A percentile compares a stretch with the other conserved stretches of the same genome.
Conservation (phyloP, 2,329 filamentous ascomycete genomes). For the Colletotrichum kahawae region DNA sequence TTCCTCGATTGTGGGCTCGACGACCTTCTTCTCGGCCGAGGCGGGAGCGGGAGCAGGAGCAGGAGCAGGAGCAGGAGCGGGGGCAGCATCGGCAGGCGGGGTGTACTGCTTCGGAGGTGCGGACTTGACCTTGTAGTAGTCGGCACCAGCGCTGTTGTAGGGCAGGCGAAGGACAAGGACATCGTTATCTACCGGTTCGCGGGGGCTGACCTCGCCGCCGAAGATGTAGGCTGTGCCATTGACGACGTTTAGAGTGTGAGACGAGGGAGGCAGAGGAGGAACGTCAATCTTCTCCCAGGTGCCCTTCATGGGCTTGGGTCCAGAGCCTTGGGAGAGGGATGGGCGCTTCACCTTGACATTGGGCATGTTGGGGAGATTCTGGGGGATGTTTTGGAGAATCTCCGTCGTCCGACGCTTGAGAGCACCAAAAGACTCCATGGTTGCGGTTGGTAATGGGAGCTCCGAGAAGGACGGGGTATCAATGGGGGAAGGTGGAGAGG, state of each 20-base stretch:
- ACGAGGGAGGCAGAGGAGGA: conserved; percentile 70
- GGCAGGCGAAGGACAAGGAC: conserved; percentile 71
- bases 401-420: conserved; percentile 62
- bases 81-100: conserved; percentile 21
- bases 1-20: conserved; percentile 20
- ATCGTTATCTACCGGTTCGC: conserved; percentile 73
- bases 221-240: conserved; percentile 69
- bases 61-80: conserved; percentile 18
- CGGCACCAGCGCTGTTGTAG: conserved; percentile 59
- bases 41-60: conserved; percentile 11
- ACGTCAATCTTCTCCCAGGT: conserved; percentile 66
- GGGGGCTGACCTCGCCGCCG: conserved; percentile 73
- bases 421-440: conserved; percentile 58
- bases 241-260: conserved; percentile 71
- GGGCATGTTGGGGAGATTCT: conserved; percentile 46
- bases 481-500: background rate
- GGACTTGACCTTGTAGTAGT: conserved; percentile 64
- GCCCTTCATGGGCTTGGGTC: conserved; percentile 49
- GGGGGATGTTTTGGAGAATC: conserved; percentile 54
- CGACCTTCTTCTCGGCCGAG: background rate
- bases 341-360: conserved; percentile 23
- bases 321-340: conserved; percentile 3
- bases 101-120: conserved; percentile 36
- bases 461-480: background rate
- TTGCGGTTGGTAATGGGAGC: background rate